Conservation (phyloP, 805 yeast species). For the Spathaspora sp. region DNA sequence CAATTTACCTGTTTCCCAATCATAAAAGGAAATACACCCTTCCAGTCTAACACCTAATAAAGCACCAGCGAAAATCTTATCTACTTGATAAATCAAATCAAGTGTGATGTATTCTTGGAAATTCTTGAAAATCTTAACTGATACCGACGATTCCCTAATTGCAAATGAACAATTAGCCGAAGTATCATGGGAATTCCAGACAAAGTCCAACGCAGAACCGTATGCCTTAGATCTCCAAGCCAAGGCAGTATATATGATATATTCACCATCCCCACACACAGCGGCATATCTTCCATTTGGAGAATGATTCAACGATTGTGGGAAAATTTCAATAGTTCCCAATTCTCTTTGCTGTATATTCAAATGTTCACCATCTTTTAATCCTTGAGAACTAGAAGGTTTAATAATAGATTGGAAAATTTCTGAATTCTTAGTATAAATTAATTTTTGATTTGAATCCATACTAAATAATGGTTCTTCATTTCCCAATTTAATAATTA, state of each 20-base stretch:
- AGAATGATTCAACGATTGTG: constrained; percentile 82
- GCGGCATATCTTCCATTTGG: constrained; percentile 97
- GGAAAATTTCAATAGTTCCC: constrained; percentile 92
- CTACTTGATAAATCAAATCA: constrained; percentile 68
- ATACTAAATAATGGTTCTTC: constrained; percentile 92
- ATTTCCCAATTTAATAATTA: constrained; percentile 84
- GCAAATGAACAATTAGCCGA: constrained; percentile 73
- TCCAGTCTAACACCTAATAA: constrained; percentile 80
- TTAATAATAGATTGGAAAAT: constrained; percentile 80
- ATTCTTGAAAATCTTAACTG: constrained; percentile 73
- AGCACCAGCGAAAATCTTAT: constrained; percentile 85
- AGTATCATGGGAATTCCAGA: constrained; percentile 81
- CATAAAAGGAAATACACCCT: constrained; percentile 83
- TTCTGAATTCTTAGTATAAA: constrained; percentile 89
- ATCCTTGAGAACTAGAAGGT: constrained; percentile 54
- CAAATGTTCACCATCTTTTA: constrained; percentile 78
- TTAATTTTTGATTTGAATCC: constrained; percentile 89
- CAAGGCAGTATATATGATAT: constrained; percentile 89
- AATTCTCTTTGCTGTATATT: constrained; percentile 81
- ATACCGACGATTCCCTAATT: constrained; percentile 62
- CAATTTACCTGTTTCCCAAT: constrained; percentile 84
- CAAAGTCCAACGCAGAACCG: constrained; percentile 87
- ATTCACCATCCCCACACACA: constrained; percentile 97
- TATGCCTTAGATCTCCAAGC: constrained; percentile 97
- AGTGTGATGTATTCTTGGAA: constrained; percentile 74